Conservation (phyloP, 2,329 filamentous ascomycete genomes). For the Phyllosticta paracitricarpa region DNA sequence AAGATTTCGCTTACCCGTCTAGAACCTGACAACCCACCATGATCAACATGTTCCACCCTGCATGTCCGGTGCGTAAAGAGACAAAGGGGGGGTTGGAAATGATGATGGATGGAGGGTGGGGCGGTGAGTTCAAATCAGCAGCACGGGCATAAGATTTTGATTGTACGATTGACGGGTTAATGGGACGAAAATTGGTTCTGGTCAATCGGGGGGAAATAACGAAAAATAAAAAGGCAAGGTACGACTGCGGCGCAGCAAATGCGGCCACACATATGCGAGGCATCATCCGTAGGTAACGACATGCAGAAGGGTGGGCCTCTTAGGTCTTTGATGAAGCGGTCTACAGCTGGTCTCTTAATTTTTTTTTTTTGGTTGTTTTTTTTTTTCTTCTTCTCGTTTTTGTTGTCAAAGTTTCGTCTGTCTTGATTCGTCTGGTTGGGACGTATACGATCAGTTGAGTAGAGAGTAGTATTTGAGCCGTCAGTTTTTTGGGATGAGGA, state of each 20-base stretch:
- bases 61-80: background rate
- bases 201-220: background rate
- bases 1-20: constrained; percentile 7
- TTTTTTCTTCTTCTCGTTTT: too few relatives aligned
- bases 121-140: background rate
- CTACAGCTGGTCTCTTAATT: too few relatives aligned
- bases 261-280: background rate
- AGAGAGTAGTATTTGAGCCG: too few relatives aligned
- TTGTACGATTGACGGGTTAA: background rate
- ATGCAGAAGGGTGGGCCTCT: too few relatives aligned
- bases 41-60: constrained; percentile 4
- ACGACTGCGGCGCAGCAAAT: background rate
- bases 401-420: too few relatives aligned
- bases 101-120: background rate
- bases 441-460: too few relatives aligned
- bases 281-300: background rate
- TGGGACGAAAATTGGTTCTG: background rate
- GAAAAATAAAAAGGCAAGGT: background rate
- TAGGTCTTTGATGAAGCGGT: too few relatives aligned
- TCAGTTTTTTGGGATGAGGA: too few relatives aligned
- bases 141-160: background rate
- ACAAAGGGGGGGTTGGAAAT: background rate
- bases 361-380: too few relatives aligned
- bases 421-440: too few relatives aligned
- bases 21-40: constrained; percentile 1